Base-by-base conservation (phyloP, 106 monocot species). In the Agapanthus africanus region DNA sequence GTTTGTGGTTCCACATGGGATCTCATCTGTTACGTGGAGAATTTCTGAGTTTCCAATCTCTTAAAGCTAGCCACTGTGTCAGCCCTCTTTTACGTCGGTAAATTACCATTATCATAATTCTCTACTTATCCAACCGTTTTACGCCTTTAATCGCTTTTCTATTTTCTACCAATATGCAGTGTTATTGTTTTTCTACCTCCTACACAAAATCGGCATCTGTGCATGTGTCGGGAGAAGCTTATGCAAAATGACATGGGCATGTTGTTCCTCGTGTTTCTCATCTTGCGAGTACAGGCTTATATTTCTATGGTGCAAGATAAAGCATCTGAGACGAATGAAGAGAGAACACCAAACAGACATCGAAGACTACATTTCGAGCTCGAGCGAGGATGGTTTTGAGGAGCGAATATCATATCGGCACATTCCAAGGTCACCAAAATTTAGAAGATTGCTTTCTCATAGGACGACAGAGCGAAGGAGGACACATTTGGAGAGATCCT, bases 1-100 rank as follows among this genome's bases (percentile, higher is more conserved):
- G 60, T 72, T 0, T 94, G 90, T 63, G 90, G 80, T 38, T 80
- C 87, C 50, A 90, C 90, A 80, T 94, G 93, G 93, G 93, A 94
- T 70, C 64, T 90, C 18, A 76, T 90, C 4, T 94, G 93, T 59
- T 94, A 94, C 73, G 80, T 94, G 34, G 93, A 94, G 84, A 87
- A 94, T 66, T 94, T 94, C 73, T 94, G 93, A 42, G 37, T 94
- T 36, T 68, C 77, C 34, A 94, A 82, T 70, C 86, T 94, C 64
- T n/a, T 92, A 61, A 92, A 85, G 67, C 13, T 88, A 37, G 65
- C 84, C 11, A 74, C 84, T 7, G 87, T 90, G 3, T 64, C 77
- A 19, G 62, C 82, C 44, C 86, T 94, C 37, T 72, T 90, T 50
- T 93, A 90, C 44, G 32, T 78, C 2, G 93, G 93, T 93, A 42